Evolutionary conservation across 108 stramenopile genomes (phyloP), one percentile per base, ranked within the genome.

Genomic region (Nitzschia inconspicua): DNA sequence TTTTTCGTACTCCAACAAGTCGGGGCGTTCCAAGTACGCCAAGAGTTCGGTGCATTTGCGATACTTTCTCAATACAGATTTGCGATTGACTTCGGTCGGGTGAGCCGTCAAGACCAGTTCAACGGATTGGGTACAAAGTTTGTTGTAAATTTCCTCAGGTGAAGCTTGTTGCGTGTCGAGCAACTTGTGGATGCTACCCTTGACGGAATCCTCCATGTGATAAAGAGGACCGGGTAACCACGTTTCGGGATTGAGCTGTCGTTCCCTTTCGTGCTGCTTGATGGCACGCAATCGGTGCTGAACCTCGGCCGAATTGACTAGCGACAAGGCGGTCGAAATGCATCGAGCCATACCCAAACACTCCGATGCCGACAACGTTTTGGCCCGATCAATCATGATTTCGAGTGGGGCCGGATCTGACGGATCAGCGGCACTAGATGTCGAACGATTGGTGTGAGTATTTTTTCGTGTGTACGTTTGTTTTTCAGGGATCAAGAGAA

Each of bases 31-130:
- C 51, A 91, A 47, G 30, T 68, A 23, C 0, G 70, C 82, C 47
- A 91, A 57, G 13, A 60, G 32, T 47, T 86, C 83, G 8, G 80
- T 65, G 35, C 85, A 78, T 28, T 69, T 65, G 34, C 88, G 80
- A 67, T 86, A 83, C 63, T 60, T 69, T 25, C 68, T 61, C 39
- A 83, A 51, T 19, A 72, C 36, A n/a, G 47, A 69, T 54, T 66
- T 64, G 7, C 77, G 66, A 43, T 73, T 68, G 20, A 78, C 76
- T 77, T 98, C 95, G 11, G 97, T 98, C 5, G 97, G 97, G 70
- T 98, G 97, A 14, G 97, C 97, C 40, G 97, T 98, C 54, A 98
- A 73, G 13, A 98, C 95, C 52, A 98, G 82, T 82, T 98, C 96
- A 24, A 93, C 87, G 65, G 83, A 91, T 76, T 98, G 95, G 41